Conservation (phyloP, 306 rosid genomes). For the Malus fusca region DNA sequence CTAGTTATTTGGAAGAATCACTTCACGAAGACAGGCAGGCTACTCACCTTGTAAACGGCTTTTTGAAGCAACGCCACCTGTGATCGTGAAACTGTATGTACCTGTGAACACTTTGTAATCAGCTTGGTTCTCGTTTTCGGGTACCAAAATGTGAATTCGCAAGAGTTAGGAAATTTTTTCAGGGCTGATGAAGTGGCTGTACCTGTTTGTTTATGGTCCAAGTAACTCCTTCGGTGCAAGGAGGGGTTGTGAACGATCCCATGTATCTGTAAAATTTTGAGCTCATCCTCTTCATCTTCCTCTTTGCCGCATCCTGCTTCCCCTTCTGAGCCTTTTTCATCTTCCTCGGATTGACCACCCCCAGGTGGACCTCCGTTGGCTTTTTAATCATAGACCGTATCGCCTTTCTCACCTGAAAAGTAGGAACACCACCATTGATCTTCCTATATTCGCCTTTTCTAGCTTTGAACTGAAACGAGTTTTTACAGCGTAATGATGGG, state of each 20-base stretch:
- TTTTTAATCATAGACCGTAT: conserved; percentile 22
- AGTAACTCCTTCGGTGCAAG: conserved; percentile 68
- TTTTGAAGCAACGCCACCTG: conserved; percentile 39
- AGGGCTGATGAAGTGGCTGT: neutral
- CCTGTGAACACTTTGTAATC: conserved; percentile 13
- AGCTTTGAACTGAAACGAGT: neutral
- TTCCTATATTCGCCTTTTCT: neutral
- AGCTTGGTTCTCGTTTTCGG: neutral
- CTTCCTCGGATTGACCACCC: conserved; percentile 42
- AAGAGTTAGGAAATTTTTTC: no score
- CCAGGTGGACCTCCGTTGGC: conserved; percentile 24
- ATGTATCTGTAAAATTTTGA: conserved; percentile 50
- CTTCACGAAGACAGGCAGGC: neutral
- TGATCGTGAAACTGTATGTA: conserved; percentile 27
- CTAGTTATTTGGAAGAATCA: neutral
- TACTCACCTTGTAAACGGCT: conserved; percentile 61
- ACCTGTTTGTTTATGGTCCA: conserved; percentile 61
- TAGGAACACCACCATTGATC: neutral
- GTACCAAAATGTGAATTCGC: no score
- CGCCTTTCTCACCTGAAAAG: conserved; percentile 36
- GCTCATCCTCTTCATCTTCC: conserved; percentile 16
- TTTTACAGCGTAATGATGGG: neutral
- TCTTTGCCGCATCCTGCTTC: neutral
- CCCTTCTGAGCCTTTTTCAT: conserved; percentile 24
- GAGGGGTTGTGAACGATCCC: conserved; percentile 78